phyloP scores from a whole-genome alignment of 495 filamentous ascomycete species.

The Xylaria intraflava region DNA sequence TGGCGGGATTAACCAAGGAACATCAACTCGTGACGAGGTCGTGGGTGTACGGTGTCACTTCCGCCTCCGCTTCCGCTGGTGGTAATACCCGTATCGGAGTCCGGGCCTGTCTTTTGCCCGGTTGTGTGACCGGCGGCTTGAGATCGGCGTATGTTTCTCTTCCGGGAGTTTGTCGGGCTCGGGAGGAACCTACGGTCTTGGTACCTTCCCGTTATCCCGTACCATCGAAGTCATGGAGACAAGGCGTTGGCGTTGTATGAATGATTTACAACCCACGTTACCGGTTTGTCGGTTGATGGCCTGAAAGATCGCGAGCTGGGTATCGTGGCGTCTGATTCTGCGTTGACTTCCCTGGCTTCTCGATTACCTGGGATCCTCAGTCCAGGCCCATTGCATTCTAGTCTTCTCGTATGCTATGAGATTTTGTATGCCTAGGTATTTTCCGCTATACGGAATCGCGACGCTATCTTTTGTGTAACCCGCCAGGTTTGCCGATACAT shows the following conservation, averaged over 20 bases:
- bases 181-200: background rate
- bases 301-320: background rate
- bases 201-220: background rate
- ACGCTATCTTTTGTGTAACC: background rate
- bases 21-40: background rate
- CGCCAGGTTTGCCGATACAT: background rate
- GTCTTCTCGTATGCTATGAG: background rate
- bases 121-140: slow-evolving; percentile 12
- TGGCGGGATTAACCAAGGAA: background rate
- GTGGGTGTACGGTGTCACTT: background rate
- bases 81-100: background rate
- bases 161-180: too few species aligned
- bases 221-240: background rate
- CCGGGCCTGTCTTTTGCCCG: slow-evolving; percentile 9
- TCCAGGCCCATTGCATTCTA: background rate
- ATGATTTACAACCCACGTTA: background rate
- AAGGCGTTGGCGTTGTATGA: background rate
- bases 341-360: background rate
- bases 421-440: background rate
- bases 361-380: background rate
- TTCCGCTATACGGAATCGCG: background rate
- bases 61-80: background rate
- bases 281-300: background rate
- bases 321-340: background rate
- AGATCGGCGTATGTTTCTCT: slow-evolving; percentile 25